phyloP scores from a whole-genome alignment of 139 green algal species.

The Chlorella sp. region DNA sequence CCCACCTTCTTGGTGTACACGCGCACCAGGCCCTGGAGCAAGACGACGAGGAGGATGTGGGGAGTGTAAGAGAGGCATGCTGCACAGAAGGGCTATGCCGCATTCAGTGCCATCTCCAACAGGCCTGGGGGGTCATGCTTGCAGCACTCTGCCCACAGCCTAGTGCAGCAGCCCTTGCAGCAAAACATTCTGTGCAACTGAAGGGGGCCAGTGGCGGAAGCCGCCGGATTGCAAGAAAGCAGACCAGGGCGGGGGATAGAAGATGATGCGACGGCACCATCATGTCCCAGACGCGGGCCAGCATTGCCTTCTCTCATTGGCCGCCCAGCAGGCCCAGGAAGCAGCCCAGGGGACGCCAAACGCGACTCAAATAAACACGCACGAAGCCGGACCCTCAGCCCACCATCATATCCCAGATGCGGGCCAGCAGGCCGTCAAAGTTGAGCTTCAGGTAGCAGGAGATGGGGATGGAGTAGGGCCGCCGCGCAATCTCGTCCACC shows the following conservation, averaged over 20 bases:
- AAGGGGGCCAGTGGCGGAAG: not conserved
- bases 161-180: no score
- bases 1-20: constrained; percentile 98
- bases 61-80: not conserved
- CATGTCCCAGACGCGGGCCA: no score
- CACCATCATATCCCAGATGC: constrained; percentile 98
- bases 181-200: no score
- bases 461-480: constrained; percentile 87
- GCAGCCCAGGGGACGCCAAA: no score
- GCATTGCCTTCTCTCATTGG: no score
- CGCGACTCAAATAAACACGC: no score
- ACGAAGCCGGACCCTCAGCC: no score
- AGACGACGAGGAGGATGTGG: not conserved
- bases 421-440: constrained; percentile 89
- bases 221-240: not conserved
- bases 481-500: constrained; percentile 86
- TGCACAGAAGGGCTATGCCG: not conserved
- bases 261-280: no score
- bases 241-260: not conserved
- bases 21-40: constrained; percentile 70
- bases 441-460: constrained; percentile 90
- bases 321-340: no score
- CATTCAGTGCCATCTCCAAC: not conserved
- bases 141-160: no score
- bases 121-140: no score